A percentile compares a stretch with the other conserved stretches of the same genome.
Evolutionary conservation across 2,329 filamentous ascomycete species (phyloP).

Genomic region (Claviceps fusiformis): DNA sequence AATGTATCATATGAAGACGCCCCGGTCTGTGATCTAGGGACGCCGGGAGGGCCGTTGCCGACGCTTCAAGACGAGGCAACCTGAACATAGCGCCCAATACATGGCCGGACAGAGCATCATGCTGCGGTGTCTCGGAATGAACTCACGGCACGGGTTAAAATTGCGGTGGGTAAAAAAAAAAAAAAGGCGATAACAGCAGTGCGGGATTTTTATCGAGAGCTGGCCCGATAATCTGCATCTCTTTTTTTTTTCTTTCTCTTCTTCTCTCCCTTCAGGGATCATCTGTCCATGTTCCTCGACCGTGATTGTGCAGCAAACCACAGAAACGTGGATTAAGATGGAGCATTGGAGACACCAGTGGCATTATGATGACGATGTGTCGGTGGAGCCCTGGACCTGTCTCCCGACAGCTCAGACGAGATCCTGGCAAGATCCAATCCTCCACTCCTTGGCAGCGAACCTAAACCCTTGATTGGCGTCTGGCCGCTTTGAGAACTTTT

Average conservation of each 20-base stretch:
- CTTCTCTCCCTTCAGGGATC: constrained; percentile 11
- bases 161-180: constrained; percentile 12
- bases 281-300: constrained; percentile 11
- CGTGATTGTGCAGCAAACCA: background rate
- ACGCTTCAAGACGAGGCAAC: constrained; percentile 1
- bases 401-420: background rate
- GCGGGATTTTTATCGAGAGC: constrained; percentile 17
- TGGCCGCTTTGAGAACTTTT: background rate
- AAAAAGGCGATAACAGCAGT: constrained; percentile 13
- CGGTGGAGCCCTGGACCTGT: constrained; percentile 6
- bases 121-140: constrained; percentile 2
- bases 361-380: constrained; percentile 6
- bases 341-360: no score
- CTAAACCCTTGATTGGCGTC: background rate
- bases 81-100: no score
- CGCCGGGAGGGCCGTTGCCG: background rate
- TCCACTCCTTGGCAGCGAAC: constrained; percentile 5
- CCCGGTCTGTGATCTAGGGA: background rate
- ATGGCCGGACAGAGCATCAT: background rate
- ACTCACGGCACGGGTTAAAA: constrained; percentile 10
- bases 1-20: background rate
- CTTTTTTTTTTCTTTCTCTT: background rate
- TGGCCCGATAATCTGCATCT: constrained; percentile 7
- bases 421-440: constrained; percentile 6
- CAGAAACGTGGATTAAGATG: constrained; percentile 3